Conservation (phyloP, 768 basidiomycete genomes). For the Sutorius australiensis region DNA sequence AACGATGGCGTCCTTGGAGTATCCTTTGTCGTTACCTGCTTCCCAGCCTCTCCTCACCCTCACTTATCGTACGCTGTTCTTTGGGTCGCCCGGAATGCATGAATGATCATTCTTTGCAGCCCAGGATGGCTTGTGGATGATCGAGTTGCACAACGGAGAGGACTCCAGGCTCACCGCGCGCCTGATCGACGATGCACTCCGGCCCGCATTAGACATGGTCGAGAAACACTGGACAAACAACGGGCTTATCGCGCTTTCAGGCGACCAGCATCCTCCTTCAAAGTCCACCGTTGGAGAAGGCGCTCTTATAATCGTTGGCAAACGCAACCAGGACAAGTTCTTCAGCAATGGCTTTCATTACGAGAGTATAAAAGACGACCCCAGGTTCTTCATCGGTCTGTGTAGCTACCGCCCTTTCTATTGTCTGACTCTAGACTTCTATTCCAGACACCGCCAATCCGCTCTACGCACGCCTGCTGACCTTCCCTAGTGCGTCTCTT, state of each 20-base stretch:
- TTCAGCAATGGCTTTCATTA: conserved; percentile 84
- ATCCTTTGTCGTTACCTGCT: conserved; percentile 46
- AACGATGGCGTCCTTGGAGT: conserved; percentile 10
- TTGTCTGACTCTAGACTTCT: background rate
- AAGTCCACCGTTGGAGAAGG: conserved; percentile 45
- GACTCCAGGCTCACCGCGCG: conserved; percentile 65
- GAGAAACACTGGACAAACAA: conserved; percentile 67
- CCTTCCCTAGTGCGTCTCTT: conserved; percentile 63
- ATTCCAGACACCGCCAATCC: conserved; percentile 69
- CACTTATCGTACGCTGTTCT: conserved; percentile 51
- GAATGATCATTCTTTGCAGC: background rate
- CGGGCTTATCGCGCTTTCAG: conserved; percentile 43
- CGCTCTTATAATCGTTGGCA: conserved; percentile 74
- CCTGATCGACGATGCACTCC: conserved; percentile 56
- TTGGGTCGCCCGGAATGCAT: background rate
- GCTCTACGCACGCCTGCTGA: conserved; percentile 60
- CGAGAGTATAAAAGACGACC: conserved; percentile 45
- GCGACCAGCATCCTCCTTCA: conserved; percentile 38
- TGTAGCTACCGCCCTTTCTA: background rate
- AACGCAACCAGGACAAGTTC: conserved; percentile 76
- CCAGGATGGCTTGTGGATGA: conserved; percentile 64
- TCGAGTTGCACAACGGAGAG: conserved; percentile 75
- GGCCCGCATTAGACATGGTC: conserved; percentile 68
- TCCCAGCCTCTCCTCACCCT: conserved; percentile 58
- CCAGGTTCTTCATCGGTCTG: conserved; percentile 65